phyloP scores from a whole-genome alignment of 305 asterid genomes.

The Coffea humblotiana region DNA sequence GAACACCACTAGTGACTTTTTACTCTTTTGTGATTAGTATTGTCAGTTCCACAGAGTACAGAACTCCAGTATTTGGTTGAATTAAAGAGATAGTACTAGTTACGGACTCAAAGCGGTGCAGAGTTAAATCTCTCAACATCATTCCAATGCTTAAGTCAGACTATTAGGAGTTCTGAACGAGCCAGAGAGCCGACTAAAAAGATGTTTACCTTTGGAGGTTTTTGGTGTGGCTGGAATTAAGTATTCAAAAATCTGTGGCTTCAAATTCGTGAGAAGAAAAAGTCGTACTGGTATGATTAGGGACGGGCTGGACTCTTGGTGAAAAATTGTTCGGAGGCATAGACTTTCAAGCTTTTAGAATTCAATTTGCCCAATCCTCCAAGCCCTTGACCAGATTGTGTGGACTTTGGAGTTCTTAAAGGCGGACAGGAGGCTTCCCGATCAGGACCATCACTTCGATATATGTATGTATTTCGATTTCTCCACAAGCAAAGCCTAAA shows the following conservation, averaged over 20 bases:
- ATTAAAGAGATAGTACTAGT: too few relatives aligned
- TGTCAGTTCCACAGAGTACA: too few relatives aligned
- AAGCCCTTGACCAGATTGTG: not conserved
- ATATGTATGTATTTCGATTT: not conserved
- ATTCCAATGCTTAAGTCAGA: too few relatives aligned
- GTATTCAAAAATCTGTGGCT: too few relatives aligned
- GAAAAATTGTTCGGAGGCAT: not conserved
- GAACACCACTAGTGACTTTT: too few relatives aligned
- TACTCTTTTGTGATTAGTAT: too few relatives aligned
- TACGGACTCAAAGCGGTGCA: not conserved
- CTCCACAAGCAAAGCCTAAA: not conserved
- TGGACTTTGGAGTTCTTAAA: not conserved
- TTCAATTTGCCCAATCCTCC: not conserved
- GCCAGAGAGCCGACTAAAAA: too few relatives aligned
- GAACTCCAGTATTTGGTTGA: too few relatives aligned
- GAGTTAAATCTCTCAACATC: too few relatives aligned
- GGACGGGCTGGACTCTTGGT: not conserved
- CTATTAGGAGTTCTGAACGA: too few relatives aligned
- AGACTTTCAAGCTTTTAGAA: not conserved
- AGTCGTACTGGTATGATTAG: slow-evolving; percentile 8
- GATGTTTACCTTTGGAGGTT: too few relatives aligned
- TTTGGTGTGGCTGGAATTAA: too few relatives aligned
- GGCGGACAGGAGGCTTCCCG: not conserved
- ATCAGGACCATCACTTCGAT: not conserved
- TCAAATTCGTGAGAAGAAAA: slow-evolving; percentile 8